These are phyloP conservation scores for Babesia sp. DNA, from an alignment of 169 alveolate genomes.

Conservation along the genomic window DNA sequence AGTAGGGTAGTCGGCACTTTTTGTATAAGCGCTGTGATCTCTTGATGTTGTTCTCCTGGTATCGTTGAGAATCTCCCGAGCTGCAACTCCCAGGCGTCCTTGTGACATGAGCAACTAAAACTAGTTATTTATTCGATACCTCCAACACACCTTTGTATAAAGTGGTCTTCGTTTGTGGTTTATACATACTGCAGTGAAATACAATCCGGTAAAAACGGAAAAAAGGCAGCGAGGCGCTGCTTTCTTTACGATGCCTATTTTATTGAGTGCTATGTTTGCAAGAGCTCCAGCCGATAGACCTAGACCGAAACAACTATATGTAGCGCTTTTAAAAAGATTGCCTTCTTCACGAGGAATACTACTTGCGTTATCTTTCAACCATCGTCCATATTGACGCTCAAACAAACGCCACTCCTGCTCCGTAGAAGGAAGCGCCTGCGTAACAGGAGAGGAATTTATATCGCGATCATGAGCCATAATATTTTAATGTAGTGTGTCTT, in stretches of 20 bases:
- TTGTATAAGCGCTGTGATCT: neutral
- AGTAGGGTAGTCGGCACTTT: neutral
- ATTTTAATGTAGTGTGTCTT: neutral
- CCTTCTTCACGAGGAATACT: slow-evolving; percentile 41
- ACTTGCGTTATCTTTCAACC: slow-evolving; percentile 49
- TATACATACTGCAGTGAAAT: slow-evolving; percentile 25
- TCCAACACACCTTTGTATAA: slow-evolving; percentile 14
- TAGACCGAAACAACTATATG: slow-evolving; percentile 11
- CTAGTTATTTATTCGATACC: neutral
- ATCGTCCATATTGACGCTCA: slow-evolving; percentile 41
- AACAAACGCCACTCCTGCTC: slow-evolving; percentile 52
- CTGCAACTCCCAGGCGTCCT: slow-evolving; percentile 41
- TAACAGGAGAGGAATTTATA: neutral
- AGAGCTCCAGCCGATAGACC: slow-evolving; percentile 28
- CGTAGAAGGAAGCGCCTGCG: slow-evolving; percentile 1
- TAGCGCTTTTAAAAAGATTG: slow-evolving; percentile 26
- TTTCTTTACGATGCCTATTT: neutral
- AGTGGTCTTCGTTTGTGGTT: slow-evolving; percentile 28
- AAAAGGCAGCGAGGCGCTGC: slow-evolving; percentile 6
- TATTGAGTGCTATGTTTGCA: neutral
- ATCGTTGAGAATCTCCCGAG: slow-evolving; percentile 20
- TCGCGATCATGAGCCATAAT: neutral
- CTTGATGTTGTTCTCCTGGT: neutral
- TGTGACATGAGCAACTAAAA: slow-evolving; percentile 29
- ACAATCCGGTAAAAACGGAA: slow-evolving; percentile 32